Conservation (phyloP, 139 green algal genomes). For the Auxenochlorella protothecoides region DNA sequence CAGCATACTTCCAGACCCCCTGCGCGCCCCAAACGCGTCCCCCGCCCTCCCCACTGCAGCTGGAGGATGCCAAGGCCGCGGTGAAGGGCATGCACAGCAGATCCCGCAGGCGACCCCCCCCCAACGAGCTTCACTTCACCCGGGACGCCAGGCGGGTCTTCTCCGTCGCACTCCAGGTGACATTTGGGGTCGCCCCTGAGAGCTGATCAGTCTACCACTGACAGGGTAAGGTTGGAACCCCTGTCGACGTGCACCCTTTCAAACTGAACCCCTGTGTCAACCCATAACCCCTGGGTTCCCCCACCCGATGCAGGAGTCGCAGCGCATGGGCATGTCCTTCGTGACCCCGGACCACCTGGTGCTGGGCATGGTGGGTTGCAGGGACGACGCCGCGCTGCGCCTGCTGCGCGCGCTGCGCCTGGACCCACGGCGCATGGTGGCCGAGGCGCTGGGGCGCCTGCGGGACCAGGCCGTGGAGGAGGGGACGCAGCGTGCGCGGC, state of each 20-base stretch:
- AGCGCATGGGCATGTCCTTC: slow-evolving; percentile 63
- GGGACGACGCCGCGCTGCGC: background rate
- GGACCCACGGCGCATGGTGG: too few species aligned
- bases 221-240: too few species aligned
- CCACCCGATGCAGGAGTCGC: slow-evolving; percentile 53
- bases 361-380: slow-evolving; percentile 44
- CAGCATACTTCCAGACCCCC: background rate
- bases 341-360: slow-evolving; percentile 87
- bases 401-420: background rate
- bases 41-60: background rate
- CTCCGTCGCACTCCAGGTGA: slow-evolving; percentile 61
- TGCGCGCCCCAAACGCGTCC: background rate
- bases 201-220: too few species aligned
- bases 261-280: too few species aligned
- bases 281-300: too few species aligned
- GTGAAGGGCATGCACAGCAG: slow-evolving; percentile 17
- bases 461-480: too few species aligned
- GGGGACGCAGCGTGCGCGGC: too few species aligned
- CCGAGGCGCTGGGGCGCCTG: too few species aligned
- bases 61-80: slow-evolving; percentile 24
- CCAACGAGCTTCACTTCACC: slow-evolving; percentile 66
- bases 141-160: slow-evolving; percentile 65
- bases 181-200: background rate
- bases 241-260: too few species aligned
- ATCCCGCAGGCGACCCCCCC: background rate